Conservation (phyloP, 495 filamentous ascomycete species). For the Aspergillus asperescens region DNA sequence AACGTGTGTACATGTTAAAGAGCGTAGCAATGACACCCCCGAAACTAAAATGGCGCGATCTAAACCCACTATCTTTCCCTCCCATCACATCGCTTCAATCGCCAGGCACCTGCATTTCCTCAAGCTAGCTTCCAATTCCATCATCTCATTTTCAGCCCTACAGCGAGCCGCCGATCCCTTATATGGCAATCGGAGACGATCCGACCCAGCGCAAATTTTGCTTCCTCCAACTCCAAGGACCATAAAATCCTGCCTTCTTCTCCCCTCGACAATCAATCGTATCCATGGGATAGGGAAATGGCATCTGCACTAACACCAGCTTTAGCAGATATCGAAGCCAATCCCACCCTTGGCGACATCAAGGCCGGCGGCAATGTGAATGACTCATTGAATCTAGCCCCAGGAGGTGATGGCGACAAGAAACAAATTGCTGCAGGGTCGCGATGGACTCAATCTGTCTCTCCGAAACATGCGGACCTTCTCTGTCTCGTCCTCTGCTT, state of each 20-base stretch:
- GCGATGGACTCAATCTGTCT: conserved; percentile 37
- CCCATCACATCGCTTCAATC: too few relatives aligned
- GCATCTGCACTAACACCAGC: too few relatives aligned
- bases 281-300: background rate
- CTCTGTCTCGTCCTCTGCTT: conserved; percentile 53
- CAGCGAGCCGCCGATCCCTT: background rate
- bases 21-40: too few relatives aligned
- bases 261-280: conserved; percentile 4
- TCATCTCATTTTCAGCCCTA: background rate
- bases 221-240: background rate
- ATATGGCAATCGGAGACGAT: background rate
- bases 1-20: too few relatives aligned
- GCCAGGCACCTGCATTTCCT: conserved; percentile 4
- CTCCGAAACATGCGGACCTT: conserved; percentile 43
- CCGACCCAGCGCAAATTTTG: background rate
- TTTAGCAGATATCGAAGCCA: conserved; percentile 3
- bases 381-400: too few relatives aligned
- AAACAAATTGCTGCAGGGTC: background rate
- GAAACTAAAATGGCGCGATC: background rate
- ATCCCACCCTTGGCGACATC: background rate
- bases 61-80: background rate
- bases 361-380: background rate
- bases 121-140: background rate
- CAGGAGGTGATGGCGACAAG: background rate
- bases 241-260: background rate